Conservation (phyloP, 1,139 yeast genomes). For the Geotrichum europaeum region DNA sequence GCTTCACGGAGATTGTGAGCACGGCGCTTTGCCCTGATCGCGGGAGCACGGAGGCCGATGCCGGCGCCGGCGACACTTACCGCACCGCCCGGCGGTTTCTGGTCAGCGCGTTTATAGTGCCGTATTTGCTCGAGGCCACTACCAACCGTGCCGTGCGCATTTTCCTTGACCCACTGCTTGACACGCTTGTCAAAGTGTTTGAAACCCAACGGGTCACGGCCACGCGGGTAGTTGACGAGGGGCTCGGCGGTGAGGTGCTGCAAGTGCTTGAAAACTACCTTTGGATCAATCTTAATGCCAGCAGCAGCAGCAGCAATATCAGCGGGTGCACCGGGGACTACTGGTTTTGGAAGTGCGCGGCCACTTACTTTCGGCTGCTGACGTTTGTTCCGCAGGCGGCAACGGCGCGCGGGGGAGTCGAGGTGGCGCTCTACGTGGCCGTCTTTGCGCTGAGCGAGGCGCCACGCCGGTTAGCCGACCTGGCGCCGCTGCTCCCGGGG, state of each 20-base stretch:
- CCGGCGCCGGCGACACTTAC: constrained; percentile 1
- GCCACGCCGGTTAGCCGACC: neutral
- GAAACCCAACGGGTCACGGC: neutral
- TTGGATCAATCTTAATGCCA: neutral
- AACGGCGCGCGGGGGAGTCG: neutral
- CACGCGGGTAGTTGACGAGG: neutral
- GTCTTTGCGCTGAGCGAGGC: neutral
- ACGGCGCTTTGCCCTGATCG: neutral
- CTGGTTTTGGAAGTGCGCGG: constrained; percentile 7
- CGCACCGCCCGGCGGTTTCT: constrained; percentile 5
- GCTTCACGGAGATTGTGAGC: constrained; percentile 6
- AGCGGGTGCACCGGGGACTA: neutral
- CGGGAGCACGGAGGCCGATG: neutral
- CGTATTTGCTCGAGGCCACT: constrained; percentile 5
- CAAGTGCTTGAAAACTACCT: neutral
- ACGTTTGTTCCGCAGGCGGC: neutral
- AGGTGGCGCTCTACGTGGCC: neutral
- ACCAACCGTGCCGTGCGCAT: constrained; percentile 2
- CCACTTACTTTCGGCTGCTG: neutral
- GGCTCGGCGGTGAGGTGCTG: neutral
- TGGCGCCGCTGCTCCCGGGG: neutral
- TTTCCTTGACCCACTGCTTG: constrained; percentile 9
- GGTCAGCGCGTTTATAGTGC: constrained; percentile 6
- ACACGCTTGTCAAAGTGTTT: constrained; percentile 2
- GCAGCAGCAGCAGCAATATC: neutral